Conservation (phyloP, 2,329 filamentous ascomycete species). For the Scedosporium minutisporum region DNA sequence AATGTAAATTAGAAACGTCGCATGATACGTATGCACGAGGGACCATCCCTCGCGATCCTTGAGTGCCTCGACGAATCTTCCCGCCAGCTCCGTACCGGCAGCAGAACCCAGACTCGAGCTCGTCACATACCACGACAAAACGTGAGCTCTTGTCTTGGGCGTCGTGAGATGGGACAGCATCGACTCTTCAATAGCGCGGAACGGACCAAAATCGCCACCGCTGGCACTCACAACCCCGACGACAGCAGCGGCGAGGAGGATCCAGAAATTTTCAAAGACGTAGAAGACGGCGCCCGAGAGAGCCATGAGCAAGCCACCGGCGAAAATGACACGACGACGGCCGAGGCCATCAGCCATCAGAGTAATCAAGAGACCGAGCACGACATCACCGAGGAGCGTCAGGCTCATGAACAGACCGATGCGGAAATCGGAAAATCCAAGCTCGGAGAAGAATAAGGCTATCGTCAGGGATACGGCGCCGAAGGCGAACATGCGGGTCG, state of each 20-base stretch:
- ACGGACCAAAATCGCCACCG: conserved; percentile 58
- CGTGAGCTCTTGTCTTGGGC: conserved; percentile 44
- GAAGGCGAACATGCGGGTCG: conserved; percentile 53
- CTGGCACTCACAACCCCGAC: conserved; percentile 52
- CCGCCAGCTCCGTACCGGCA: conserved; percentile 41
- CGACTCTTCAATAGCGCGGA: conserved; percentile 57
- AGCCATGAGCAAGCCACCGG: conserved; percentile 47
- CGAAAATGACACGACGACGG: conserved; percentile 40
- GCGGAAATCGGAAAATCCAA: conserved; percentile 44
- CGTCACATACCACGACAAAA: conserved; percentile 58
- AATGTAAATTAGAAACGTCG: conserved; percentile 48
- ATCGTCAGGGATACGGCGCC: conserved; percentile 51
- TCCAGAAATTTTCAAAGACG: conserved; percentile 47
- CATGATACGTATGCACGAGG: conserved; percentile 42
- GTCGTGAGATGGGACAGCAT: conserved; percentile 51
- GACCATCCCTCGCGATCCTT: conserved; percentile 36
- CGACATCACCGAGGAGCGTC: conserved; percentile 51
- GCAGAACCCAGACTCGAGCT: conserved; percentile 45
- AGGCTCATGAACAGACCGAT: conserved; percentile 59
- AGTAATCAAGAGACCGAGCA: conserved; percentile 46
- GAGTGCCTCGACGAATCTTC: conserved; percentile 39
- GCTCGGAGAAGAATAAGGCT: conserved; percentile 48
- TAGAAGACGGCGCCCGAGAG: conserved; percentile 45
- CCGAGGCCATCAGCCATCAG: conserved; percentile 50
- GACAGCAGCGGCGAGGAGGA: conserved; percentile 46